Conservation (phyloP, 2,329 filamentous ascomycete genomes). For the Microsporum ferrugineum region DNA sequence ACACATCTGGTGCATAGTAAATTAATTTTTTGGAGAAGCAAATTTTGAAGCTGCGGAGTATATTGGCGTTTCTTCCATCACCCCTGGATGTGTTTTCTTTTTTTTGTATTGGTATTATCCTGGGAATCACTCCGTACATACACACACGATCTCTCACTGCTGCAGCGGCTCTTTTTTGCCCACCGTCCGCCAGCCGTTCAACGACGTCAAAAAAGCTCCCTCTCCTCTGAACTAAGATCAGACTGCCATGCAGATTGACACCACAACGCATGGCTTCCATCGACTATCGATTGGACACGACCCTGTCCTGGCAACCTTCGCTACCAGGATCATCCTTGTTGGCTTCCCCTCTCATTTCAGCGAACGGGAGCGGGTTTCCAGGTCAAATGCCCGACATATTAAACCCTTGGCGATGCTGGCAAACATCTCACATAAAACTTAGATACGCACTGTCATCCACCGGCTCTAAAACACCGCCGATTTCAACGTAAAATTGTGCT, state of each 20-base stretch:
- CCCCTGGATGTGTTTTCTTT: neutral
- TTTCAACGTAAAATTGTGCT: neutral
- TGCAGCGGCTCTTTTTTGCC: neutral
- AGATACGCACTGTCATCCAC: neutral
- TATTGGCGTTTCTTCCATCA: neutral
- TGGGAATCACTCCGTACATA: neutral
- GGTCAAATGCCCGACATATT: neutral
- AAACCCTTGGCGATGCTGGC: neutral
- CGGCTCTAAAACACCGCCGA: neutral
- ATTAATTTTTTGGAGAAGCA: neutral
- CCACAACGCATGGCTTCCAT: neutral
- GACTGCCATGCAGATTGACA: neutral
- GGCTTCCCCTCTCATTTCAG: slow-evolving; percentile 1
- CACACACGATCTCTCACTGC: neutral
- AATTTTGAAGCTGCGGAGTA: neutral
- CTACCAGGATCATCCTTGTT: neutral
- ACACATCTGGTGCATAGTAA: slow-evolving; percentile 1
- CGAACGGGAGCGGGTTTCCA: neutral
- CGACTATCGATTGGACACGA: neutral
- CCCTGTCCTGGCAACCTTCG: neutral
- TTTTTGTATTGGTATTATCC: neutral
- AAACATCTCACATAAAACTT: neutral
- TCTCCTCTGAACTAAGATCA: neutral
- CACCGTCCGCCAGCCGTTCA: neutral
- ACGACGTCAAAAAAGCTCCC: neutral